Conservation (phyloP, 2,329 filamentous ascomycete genomes). For the Paramyrothecium roridum region DNA sequence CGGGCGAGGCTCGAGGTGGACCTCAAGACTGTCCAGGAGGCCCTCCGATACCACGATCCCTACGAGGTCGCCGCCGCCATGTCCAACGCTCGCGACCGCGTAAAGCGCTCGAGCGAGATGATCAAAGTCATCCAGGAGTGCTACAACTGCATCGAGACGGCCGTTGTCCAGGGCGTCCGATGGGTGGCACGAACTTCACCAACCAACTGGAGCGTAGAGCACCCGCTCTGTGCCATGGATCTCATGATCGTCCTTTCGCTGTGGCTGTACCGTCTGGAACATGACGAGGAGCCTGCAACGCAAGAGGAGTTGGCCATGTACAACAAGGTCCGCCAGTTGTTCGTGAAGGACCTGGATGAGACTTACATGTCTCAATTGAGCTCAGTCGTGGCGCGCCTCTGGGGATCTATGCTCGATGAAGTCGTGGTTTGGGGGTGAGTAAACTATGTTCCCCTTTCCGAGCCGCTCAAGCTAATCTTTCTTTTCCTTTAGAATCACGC, state of each 20-base stretch:
- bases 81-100: slow-evolving; percentile 89
- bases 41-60: slow-evolving; percentile 91
- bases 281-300: slow-evolving; percentile 88
- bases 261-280: slow-evolving; percentile 98
- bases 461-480: slow-evolving; percentile 12
- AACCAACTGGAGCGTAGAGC: slow-evolving; percentile 98
- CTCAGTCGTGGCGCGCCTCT: slow-evolving; percentile 90
- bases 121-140: slow-evolving; percentile 98
- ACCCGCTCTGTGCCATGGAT: slow-evolving; percentile 93
- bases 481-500: slow-evolving; percentile 82
- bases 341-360: slow-evolving; percentile 86
- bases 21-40: slow-evolving; percentile 92
- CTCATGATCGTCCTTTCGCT: slow-evolving; percentile 96
- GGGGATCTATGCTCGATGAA: slow-evolving; percentile 97
- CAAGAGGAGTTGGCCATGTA: slow-evolving; percentile 87
- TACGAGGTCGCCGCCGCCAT: slow-evolving; percentile 97
- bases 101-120: slow-evolving; percentile 95
- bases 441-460: neutral
- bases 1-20: slow-evolving; percentile 91
- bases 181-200: slow-evolving; percentile 98
- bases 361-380: slow-evolving; percentile 80
- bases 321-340: slow-evolving; percentile 85
- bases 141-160: slow-evolving; percentile 96
- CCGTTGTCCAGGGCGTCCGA: slow-evolving; percentile 87
- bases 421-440: slow-evolving; percentile 99